Evolutionary conservation across 495 filamentous ascomycete genomes (phyloP).

Genomic region (Neurospora tetrasperma): DNA sequence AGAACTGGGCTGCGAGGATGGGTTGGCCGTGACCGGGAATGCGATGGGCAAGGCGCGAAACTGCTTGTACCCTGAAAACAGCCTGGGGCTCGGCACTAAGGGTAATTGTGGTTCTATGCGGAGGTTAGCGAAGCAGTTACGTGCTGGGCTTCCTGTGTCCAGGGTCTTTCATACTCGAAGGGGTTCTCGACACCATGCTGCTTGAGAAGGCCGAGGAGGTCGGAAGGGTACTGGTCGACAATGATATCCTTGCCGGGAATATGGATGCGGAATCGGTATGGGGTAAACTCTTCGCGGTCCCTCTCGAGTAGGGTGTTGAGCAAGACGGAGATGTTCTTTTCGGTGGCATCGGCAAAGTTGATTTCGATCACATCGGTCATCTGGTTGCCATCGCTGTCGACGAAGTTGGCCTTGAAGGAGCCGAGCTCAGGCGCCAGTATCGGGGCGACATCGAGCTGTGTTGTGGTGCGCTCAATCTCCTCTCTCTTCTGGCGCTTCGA

Average conservation of each 20-base stretch:
- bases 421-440: constrained; percentile 60
- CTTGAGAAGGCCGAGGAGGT: constrained; percentile 35
- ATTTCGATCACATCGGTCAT: constrained; percentile 60
- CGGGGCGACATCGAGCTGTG: constrained; percentile 67
- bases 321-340: constrained; percentile 85
- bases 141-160: too few relatives aligned
- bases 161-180: constrained; percentile 23
- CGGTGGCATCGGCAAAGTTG: constrained; percentile 72
- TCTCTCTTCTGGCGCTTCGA: constrained; percentile 81
- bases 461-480: constrained; percentile 55
- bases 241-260: constrained; percentile 49
- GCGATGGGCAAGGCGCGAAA: constrained; percentile 77
- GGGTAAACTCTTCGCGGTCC: constrained; percentile 71
- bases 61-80: constrained; percentile 86
- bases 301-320: constrained; percentile 79
- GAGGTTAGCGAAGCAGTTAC: too few relatives aligned
- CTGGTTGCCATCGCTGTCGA: constrained; percentile 66
- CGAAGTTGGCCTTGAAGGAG: constrained; percentile 75
- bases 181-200: constrained; percentile 40
- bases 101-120: constrained; percentile 40
- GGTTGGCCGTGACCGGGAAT: constrained; percentile 88
- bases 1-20: constrained; percentile 84
- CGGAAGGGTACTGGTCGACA: constrained; percentile 61
- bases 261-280: constrained; percentile 77
- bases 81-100: constrained; percentile 84